These are phyloP conservation scores for Boletus pseudopeckii DNA, from an alignment of 768 basidiomycete genomes.

Conservation along the genomic window DNA sequence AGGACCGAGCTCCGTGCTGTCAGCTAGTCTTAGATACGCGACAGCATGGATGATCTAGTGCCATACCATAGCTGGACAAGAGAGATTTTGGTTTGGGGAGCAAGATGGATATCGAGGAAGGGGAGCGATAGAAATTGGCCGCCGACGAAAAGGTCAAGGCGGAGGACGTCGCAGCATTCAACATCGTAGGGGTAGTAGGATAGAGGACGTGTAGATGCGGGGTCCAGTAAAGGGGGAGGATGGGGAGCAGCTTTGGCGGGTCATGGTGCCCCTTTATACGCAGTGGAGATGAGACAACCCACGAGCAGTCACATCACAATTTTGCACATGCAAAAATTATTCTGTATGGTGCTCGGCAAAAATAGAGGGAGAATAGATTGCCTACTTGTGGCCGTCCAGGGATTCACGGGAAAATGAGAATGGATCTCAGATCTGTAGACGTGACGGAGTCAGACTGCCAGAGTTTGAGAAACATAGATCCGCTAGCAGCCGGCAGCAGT, in stretches of 20 bases:
- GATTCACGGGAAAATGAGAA: constrained; percentile 34
- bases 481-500: constrained; percentile 23
- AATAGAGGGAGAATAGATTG: constrained; percentile 34
- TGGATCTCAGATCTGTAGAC: constrained; percentile 33
- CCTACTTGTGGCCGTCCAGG: constrained; percentile 29
- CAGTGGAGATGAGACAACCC: constrained; percentile 18
- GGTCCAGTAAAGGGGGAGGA: background rate
- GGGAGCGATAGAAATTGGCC: constrained; percentile 33
- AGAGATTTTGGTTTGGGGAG: constrained; percentile 30
- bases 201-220: background rate
- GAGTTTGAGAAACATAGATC: constrained; percentile 32
- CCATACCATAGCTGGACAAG: constrained; percentile 28
- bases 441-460: constrained; percentile 26
- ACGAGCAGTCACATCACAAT: constrained; percentile 22
- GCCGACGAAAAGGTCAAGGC: constrained; percentile 30
- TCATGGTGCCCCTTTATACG: constrained; percentile 32
- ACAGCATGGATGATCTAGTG: background rate
- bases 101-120: constrained; percentile 29
- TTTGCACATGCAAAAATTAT: constrained; percentile 25
- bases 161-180: constrained; percentile 32
- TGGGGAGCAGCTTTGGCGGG: background rate
- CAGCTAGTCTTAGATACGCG: constrained; percentile 2
- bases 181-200: constrained; percentile 17
- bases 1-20: constrained; percentile 61
- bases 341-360: constrained; percentile 26